A percentile compares a stretch with the other conserved stretches of the same genome.
These are phyloP conservation scores for Colletotrichum sp. DNA, from an alignment of 2,329 filamentous ascomycete genomes.

Conservation along the genomic window DNA sequence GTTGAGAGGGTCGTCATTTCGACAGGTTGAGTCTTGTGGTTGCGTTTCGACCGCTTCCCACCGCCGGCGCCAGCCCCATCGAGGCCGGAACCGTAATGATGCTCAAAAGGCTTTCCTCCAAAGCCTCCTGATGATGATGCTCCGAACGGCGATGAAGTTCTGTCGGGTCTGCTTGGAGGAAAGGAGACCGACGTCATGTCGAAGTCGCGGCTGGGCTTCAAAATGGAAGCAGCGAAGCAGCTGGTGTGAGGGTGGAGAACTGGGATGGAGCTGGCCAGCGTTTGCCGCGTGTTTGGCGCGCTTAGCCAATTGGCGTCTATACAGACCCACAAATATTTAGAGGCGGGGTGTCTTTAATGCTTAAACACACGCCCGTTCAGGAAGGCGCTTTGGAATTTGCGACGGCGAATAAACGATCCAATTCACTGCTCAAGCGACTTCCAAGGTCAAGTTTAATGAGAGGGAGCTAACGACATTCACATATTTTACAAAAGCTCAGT, in stretches of 20 bases:
- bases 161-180: conserved; percentile 16
- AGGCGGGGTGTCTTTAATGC: neutral
- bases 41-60: conserved; percentile 29
- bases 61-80: conserved; percentile 32
- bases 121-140: conserved; percentile 9
- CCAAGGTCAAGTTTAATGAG: neutral
- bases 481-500: neutral
- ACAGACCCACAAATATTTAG: neutral
- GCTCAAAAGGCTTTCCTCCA: neutral
- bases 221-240: conserved; percentile 5
- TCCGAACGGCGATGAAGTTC: neutral
- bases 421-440: neutral
- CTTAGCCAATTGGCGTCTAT: neutral
- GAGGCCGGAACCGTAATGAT: conserved; percentile 30
- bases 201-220: conserved; percentile 7
- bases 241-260: conserved; percentile 16
- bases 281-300: conserved; percentile 4
- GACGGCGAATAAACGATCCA: neutral
- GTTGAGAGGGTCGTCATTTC: conserved; percentile 31
- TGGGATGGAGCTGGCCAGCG: conserved; percentile 17
- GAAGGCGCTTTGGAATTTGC: neutral
- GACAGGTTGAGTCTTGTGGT: conserved; percentile 25
- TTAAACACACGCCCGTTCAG: neutral
- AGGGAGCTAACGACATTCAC: neutral
- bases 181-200: conserved; percentile 21